Evolutionary conservation across 2,329 filamentous ascomycete genomes (phyloP), one percentile per base, ranked within the genome.

Genomic region (Teratosphaeria pseudoeucalypti): DNA sequence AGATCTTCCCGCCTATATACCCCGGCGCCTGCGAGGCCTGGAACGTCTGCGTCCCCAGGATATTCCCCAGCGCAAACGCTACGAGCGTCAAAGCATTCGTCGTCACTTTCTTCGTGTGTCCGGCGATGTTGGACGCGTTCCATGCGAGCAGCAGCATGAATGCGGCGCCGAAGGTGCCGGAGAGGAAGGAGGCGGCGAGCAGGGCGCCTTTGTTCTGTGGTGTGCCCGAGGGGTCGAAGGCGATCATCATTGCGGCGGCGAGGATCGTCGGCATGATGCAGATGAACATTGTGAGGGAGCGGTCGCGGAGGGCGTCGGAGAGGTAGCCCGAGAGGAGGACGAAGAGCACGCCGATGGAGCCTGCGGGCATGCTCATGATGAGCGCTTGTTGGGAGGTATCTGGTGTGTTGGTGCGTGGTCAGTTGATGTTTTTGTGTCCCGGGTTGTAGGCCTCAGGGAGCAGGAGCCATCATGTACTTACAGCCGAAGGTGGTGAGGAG

Each of bases 31-130:
- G 71, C 43, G 72, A 66, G 1, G 69, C 71, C 56, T 74, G 73
- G 64, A 79, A 79, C 1, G 76, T 77, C 61, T 77, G 71, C 19
- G 77, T 76, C 0, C 75, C 76, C 6, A 78, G 67, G 57, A 78
- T 77, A 62, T 78, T 78, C 2, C 74, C 76, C 7, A 76, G 66
- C 39, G 72, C 73, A 64, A 76, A 78, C 2, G 72, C 68, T 57
- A 78, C 72, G 10, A 79, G 69, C 9, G 76, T 67, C n/a, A 80
- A 64, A 0, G 77, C 78, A 49, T 77, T 79, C 55, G 77, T 73
- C 0, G 77, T 78, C 27, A 78, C 75, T 61, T 80, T 79, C 69
- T 81, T 81, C 2, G 77, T 78, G 58, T 81, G 77, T 7, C 53
- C 78, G 6, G 75, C 76, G 2, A 76, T 70, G 59, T 81, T 81